Percentiles rank a stretch among this genome's conserved stretches.
phyloP scores from a whole-genome alignment of 768 basidiomycete species.

The Amanita subjunquillea region DNA sequence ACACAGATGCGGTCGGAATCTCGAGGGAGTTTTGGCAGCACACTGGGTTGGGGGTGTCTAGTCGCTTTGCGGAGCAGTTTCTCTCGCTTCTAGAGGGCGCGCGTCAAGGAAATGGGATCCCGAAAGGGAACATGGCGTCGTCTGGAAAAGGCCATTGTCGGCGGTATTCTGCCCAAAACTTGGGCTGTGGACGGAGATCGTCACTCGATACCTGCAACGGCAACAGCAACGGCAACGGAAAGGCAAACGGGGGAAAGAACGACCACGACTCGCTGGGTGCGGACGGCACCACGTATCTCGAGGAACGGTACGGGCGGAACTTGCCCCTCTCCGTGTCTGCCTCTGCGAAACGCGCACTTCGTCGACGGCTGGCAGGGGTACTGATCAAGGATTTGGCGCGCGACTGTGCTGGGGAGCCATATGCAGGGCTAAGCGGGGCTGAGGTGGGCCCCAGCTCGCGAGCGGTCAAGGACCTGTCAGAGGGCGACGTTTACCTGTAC shows the following conservation, averaged over 20 bases:
- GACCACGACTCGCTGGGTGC: conserved; percentile 37
- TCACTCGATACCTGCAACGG: not conserved
- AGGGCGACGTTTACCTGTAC: conserved; percentile 84
- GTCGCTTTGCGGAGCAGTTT: conserved; percentile 77
- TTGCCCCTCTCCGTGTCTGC: conserved; percentile 61
- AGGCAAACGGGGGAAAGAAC: conserved; percentile 3
- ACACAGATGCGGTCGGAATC: conserved; percentile 41
- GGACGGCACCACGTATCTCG: conserved; percentile 71
- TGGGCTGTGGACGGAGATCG: not conserved
- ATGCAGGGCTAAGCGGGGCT: conserved; percentile 34
- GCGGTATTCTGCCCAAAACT: conserved; percentile 41
- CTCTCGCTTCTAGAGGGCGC: conserved; percentile 51
- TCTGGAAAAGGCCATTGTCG: conserved; percentile 37
- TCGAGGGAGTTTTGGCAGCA: conserved; percentile 98
- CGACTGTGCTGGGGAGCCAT: conserved; percentile 21
- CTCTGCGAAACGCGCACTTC: conserved; percentile 78
- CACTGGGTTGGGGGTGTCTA: conserved; percentile 82
- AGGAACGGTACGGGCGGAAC: conserved; percentile 93
- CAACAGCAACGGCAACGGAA: conserved; percentile 1
- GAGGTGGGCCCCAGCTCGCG: conserved; percentile 54
- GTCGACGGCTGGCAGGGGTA: conserved; percentile 85
- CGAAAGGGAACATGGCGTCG: conserved; percentile 12
- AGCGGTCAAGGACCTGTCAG: conserved; percentile 59
- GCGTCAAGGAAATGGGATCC: conserved; percentile 8
- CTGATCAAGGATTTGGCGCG: conserved; percentile 49